Percentiles rank a stretch among this genome's conserved stretches.
Conservation (phyloP, 495 filamentous ascomycete species). For the Neurospora sp. region DNA sequence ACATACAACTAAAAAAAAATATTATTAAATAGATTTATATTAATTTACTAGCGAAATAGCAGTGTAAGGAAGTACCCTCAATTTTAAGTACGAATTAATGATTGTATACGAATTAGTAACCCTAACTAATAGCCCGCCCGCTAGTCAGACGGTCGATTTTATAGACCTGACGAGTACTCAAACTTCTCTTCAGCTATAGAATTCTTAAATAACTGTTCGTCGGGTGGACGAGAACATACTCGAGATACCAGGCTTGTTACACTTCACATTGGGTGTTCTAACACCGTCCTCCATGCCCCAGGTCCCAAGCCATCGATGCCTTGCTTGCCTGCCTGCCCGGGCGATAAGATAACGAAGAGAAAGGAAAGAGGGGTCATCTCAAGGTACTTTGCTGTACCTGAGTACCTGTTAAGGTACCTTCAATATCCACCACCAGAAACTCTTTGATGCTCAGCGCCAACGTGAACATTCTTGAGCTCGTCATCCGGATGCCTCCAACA, state of each 20-base stretch:
- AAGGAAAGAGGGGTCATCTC: not conserved
- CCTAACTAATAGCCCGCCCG: too few relatives aligned
- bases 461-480: not conserved
- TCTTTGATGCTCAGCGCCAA: not conserved
- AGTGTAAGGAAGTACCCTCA: too few relatives aligned
- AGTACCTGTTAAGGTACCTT: not conserved
- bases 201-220: not conserved
- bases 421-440: not conserved
- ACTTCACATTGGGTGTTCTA: not conserved
- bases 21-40: too few relatives aligned
- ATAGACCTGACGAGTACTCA: too few relatives aligned
- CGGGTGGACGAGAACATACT: not conserved
- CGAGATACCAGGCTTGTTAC: not conserved
- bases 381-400: not conserved
- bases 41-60: too few relatives aligned
- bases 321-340: not conserved
- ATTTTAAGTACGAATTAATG: too few relatives aligned
- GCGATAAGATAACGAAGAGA: not conserved
- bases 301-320: not conserved
- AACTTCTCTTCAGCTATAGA: not conserved
- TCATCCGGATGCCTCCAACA: not conserved
- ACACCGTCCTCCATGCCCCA: not conserved
- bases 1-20: too few relatives aligned
- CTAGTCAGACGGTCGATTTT: too few relatives aligned
- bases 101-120: too few relatives aligned